Percentiles rank a stretch among this genome's conserved stretches.
phyloP scores from a whole-genome alignment of 257 asterid species.

The Nicotiana noctiflora region DNA sequence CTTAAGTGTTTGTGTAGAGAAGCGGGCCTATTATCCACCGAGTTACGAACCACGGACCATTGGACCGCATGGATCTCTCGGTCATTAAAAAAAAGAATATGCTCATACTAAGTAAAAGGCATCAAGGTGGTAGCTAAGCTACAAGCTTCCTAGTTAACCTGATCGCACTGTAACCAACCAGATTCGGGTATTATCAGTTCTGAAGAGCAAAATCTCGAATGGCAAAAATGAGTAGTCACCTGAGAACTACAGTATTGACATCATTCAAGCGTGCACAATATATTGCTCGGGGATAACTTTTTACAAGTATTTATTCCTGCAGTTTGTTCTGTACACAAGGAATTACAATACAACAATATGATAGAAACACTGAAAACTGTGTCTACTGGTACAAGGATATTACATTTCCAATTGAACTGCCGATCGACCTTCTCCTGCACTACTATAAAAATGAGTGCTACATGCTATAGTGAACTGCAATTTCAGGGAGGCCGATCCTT shows the following conservation, averaged over 20 bases:
- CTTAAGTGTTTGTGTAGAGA: too few relatives aligned
- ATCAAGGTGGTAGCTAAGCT: neutral
- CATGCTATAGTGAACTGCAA: constrained; percentile 21
- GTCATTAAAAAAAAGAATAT: neutral
- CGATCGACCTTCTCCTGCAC: constrained; percentile 19
- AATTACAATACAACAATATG: neutral
- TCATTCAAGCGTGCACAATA: neutral
- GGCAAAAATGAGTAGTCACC: neutral
- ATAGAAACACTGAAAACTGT: neutral
- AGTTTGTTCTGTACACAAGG: neutral
- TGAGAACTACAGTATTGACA: neutral
- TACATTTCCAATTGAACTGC: constrained; percentile 12
- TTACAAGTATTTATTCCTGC: neutral
- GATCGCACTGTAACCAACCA: neutral
- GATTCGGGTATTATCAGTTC: neutral
- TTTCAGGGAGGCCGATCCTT: constrained; percentile 52
- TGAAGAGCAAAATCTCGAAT: neutral
- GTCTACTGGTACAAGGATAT: constrained; percentile 24
- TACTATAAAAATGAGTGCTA: constrained; percentile 27
- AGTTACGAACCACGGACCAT: too few relatives aligned
- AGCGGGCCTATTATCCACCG: too few relatives aligned
- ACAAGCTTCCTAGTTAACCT: neutral
- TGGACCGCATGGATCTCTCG: too few relatives aligned
- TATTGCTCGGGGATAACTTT: neutral
- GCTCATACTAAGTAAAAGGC: neutral